Conservation (phyloP, 805 yeast genomes). For the Hanseniaspora lachancei region DNA sequence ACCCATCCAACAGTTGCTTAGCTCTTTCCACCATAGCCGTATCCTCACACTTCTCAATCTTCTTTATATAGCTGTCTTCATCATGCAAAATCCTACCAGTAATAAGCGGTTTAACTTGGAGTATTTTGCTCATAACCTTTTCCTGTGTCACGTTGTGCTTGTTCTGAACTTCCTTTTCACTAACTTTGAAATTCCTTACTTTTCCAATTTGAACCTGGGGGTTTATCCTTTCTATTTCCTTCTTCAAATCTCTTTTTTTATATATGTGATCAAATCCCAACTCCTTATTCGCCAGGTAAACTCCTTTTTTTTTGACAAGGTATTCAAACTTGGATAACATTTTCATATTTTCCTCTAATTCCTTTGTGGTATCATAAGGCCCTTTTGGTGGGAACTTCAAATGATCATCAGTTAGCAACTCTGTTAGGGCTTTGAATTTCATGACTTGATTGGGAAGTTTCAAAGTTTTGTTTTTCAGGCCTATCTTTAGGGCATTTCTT, state of each 20-base stretch:
- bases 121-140: conserved; percentile 7
- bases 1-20: conserved; percentile 21
- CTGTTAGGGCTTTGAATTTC: conserved; percentile 8
- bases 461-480: conserved; percentile 28
- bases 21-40: not conserved
- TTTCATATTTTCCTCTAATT: conserved; percentile 23
- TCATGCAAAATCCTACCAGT: conserved; percentile 2
- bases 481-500: conserved; percentile 71
- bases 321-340: conserved; percentile 15
- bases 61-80: not conserved
- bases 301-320: not conserved
- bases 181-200: not conserved
- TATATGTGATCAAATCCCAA: conserved; percentile 5
- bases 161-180: not conserved
- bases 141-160: not conserved
- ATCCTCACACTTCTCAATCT: not conserved
- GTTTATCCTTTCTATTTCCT: conserved; percentile 14
- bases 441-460: conserved; percentile 13
- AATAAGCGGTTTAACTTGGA: not conserved
- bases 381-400: conserved; percentile 3
- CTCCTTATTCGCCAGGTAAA: conserved; percentile 3
- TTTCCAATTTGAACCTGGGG: conserved; percentile 2
- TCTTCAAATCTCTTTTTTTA: conserved; percentile 4
- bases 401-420: not conserved
- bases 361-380: conserved; percentile 17